A percentile compares a stretch with the other conserved stretches of the same genome.
phyloP scores from a whole-genome alignment of 148 eudicot genomes.

The Amaranthus palmeri region DNA sequence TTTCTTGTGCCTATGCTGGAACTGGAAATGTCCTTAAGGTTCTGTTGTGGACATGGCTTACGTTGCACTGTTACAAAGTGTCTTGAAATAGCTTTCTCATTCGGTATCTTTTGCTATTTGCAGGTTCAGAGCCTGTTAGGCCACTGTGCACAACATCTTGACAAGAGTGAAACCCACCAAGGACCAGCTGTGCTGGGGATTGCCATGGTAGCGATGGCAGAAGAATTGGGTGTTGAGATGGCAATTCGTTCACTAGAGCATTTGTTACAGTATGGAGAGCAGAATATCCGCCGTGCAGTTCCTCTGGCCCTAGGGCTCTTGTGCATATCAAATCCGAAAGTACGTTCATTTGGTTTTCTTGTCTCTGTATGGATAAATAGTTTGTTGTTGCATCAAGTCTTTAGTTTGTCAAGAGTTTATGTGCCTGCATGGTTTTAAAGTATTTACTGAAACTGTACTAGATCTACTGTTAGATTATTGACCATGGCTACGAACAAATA shows the following conservation, averaged over 20 bases:
- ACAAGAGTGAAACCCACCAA: conserved; percentile 81
- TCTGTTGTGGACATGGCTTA: not conserved
- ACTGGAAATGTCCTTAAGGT: conserved; percentile 96
- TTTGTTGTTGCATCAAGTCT: not conserved
- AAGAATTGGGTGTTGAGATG: conserved; percentile 85
- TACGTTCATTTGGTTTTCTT: not conserved
- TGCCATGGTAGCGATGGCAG: conserved; percentile 96
- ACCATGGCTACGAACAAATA: too few relatives aligned
- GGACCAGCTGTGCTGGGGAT: conserved; percentile 91
- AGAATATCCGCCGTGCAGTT: conserved; percentile 80
- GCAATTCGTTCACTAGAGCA: conserved; percentile 85
- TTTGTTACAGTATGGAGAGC: conserved; percentile 90
- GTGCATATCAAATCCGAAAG: conserved; percentile 78
- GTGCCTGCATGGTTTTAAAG: not conserved
- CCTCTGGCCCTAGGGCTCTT: conserved; percentile 85
- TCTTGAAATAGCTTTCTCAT: conserved; percentile 9
- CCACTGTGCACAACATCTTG: conserved; percentile 88
- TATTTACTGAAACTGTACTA: not conserved
- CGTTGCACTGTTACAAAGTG: conserved; percentile 13
- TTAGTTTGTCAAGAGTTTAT: not conserved
- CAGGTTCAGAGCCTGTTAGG: conserved; percentile 93
- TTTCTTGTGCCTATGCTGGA: conserved; percentile 95
- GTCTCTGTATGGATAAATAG: too few relatives aligned
- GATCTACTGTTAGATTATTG: not conserved
- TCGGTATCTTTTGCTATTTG: not conserved